phyloP scores from a whole-genome alignment of 228 moss, liverwort and hornwort species.

The Sphagnum fallax region DNA sequence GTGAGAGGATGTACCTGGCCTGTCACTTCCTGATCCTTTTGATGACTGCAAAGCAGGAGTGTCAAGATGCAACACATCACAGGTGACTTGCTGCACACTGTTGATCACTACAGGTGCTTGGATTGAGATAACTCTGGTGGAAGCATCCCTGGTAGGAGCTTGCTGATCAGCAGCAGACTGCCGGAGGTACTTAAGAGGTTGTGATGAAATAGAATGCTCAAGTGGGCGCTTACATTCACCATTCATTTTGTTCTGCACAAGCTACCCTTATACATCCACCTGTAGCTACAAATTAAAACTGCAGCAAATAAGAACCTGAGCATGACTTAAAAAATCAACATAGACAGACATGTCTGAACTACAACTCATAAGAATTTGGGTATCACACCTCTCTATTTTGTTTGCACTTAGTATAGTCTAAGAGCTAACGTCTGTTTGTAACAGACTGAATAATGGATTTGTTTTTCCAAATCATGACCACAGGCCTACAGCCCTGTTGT shows the following conservation, averaged over 20 bases:
- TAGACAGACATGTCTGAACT: too few species aligned
- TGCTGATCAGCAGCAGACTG: conserved; percentile 23
- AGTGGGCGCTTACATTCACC: conserved; percentile 38
- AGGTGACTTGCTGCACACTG: conserved; percentile 1
- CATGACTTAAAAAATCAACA: too few species aligned
- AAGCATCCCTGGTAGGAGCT: conserved; percentile 11
- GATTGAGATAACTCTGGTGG: conserved; percentile 8
- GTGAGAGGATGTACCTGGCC: background rate
- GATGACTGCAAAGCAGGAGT: conserved; percentile 5
- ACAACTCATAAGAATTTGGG: too few species aligned
- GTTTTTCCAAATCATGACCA: too few species aligned
- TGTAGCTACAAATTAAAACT: too few species aligned
- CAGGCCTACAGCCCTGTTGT: too few species aligned
- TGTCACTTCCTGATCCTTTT: background rate
- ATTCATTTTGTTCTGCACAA: conserved; percentile 24
- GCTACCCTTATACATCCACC: too few species aligned
- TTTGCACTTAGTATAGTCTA: too few species aligned
- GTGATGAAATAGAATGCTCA: conserved; percentile 20
- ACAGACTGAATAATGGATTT: too few species aligned
- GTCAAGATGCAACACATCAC: background rate
- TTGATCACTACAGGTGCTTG: conserved; percentile 13
- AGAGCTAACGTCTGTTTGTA: too few species aligned
- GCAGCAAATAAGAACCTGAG: too few species aligned
- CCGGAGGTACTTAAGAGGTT: conserved; percentile 36
- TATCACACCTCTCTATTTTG: too few species aligned